Evolutionary conservation across 2,329 filamentous ascomycete species (phyloP).

Genomic region (Graphilbum fragrans): DNA sequence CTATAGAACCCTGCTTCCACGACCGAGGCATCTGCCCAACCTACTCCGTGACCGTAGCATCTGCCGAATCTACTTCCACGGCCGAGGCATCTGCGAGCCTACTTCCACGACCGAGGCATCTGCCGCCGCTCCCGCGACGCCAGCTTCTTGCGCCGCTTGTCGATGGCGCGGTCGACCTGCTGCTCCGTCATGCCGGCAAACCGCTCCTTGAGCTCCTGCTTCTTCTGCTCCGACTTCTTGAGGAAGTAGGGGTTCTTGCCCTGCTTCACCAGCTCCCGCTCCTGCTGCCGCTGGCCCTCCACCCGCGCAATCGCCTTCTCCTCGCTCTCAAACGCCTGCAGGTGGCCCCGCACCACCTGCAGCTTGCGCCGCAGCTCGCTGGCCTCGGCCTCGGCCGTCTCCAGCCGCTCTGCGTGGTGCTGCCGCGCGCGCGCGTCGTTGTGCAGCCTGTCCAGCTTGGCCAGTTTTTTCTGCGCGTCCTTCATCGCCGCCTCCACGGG

Average conservation of each 20-base stretch:
- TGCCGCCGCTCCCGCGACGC: conserved; percentile 74
- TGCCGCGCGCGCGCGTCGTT: conserved; percentile 6
- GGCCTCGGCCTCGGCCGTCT: conserved; percentile 29
- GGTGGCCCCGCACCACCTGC: conserved; percentile 64
- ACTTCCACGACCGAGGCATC: conserved; percentile 36
- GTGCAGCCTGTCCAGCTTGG: conserved; percentile 11
- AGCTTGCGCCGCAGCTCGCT: conserved; percentile 62
- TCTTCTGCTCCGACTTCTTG: conserved; percentile 88
- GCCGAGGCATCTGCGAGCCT: background rate
- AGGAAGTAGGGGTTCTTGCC: conserved; percentile 91
- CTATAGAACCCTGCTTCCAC: too few relatives aligned
- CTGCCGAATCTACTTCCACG: conserved; percentile 6
- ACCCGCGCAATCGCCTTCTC: conserved; percentile 59
- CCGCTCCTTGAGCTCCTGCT: conserved; percentile 64
- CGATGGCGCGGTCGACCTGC: conserved; percentile 74
- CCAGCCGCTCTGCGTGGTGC: background rate
- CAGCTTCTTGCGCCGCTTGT: conserved; percentile 82
- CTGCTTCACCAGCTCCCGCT: conserved; percentile 74
- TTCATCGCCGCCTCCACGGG: conserved; percentile 34
- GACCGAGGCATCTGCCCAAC: background rate
- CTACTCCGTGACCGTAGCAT: background rate
- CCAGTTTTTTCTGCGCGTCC: conserved; percentile 3
- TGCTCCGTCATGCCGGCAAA: conserved; percentile 76
- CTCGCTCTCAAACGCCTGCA: conserved; percentile 58
- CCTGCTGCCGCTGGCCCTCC: conserved; percentile 63